Evolutionary conservation across 495 filamentous ascomycete genomes (phyloP), one percentile per base, ranked within the genome.

Genomic region (Tuber calosporum): DNA sequence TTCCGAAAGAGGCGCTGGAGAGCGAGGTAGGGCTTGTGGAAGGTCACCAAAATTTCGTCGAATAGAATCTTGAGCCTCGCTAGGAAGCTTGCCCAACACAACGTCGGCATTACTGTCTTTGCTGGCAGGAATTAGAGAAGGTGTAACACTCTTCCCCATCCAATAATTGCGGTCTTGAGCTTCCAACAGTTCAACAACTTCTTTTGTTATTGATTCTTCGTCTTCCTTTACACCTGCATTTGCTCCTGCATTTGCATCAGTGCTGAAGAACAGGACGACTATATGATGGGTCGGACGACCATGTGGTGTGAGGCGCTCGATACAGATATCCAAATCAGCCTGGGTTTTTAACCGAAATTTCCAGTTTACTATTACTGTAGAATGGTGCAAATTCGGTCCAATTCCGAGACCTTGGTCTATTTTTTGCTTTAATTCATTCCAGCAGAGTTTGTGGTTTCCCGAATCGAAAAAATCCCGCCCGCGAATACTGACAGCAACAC

Each of bases 321-420:
- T 74, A 34, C 66, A 68, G 11, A 30, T 43, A 26, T 76, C 72
- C 8, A 76, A 69, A 20, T 76, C 53, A 9, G 58, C 40, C 40
- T 76, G 74, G 2, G 13, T 42, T 39, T 36, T 22, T 17, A 76
- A 17, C 7, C 26, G 22, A 39, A 76, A 74, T 15, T 22, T 48
- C 67, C 68, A 71, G 40, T 76, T 76, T 5, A 76, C 37, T 11
- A 68, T 40, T 17, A 74, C 53, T 58, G 53, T 30, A 30, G 53
- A 58, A 58, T 58, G 53, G 53, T 13, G 53, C 15, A 58, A 58
- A 30, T 58, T 58, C n/a, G 53, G 53, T 3, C 53, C 53, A 30
- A 58, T 58, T 30, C 53, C 53, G 53, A 58, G 53, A 30, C 53
- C 53, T 58, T 58, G 53, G 53, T 58, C 26, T 58, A 58, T 58